These are phyloP conservation scores for Clarireedia homoeocarpa DNA, from an alignment of 2,329 filamentous ascomycete species.

Conservation along the genomic window DNA sequence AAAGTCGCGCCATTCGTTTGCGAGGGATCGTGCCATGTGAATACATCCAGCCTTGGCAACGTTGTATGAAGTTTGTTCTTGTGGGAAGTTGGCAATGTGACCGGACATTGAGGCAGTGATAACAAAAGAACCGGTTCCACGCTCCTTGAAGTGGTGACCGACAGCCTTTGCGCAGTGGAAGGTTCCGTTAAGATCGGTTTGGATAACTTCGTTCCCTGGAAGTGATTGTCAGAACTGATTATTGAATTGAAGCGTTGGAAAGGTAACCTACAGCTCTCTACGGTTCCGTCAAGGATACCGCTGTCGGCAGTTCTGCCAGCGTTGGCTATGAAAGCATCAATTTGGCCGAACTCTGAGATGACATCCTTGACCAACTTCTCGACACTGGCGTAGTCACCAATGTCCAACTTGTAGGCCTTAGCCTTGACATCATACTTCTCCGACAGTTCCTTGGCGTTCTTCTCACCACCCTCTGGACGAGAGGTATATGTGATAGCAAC, in stretches of 20 bases:
- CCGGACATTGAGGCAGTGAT: slow-evolving; percentile 58
- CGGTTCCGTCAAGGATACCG: slow-evolving; percentile 59
- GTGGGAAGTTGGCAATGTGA: slow-evolving; percentile 48
- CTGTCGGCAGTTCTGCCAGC: slow-evolving; percentile 62
- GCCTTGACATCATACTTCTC: slow-evolving; percentile 56
- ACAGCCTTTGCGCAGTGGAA: slow-evolving; percentile 62
- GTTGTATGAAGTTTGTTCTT: slow-evolving; percentile 60
- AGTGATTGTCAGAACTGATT: background rate
- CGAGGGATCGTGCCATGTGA: slow-evolving; percentile 53
- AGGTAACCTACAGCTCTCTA: slow-evolving; percentile 46
- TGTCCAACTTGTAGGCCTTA: slow-evolving; percentile 60
- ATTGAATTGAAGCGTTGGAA: background rate
- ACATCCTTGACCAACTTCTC: slow-evolving; percentile 48
- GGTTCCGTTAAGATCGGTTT: slow-evolving; percentile 58
- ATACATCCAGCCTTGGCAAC: slow-evolving; percentile 60
- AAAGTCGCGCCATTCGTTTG: slow-evolving; percentile 64
- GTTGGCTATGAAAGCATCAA: slow-evolving; percentile 61
- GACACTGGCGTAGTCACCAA: slow-evolving; percentile 46
- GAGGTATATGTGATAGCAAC: slow-evolving; percentile 61
- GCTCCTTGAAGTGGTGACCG: slow-evolving; percentile 58
- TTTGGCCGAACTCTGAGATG: slow-evolving; percentile 61
- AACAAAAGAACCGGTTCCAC: slow-evolving; percentile 55
- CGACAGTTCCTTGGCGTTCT: slow-evolving; percentile 54
- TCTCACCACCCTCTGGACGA: slow-evolving; percentile 52
- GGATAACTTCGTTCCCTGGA: slow-evolving; percentile 46